phyloP scores from a whole-genome alignment of 139 green algal genomes.

The Asterochloris sp. region DNA sequence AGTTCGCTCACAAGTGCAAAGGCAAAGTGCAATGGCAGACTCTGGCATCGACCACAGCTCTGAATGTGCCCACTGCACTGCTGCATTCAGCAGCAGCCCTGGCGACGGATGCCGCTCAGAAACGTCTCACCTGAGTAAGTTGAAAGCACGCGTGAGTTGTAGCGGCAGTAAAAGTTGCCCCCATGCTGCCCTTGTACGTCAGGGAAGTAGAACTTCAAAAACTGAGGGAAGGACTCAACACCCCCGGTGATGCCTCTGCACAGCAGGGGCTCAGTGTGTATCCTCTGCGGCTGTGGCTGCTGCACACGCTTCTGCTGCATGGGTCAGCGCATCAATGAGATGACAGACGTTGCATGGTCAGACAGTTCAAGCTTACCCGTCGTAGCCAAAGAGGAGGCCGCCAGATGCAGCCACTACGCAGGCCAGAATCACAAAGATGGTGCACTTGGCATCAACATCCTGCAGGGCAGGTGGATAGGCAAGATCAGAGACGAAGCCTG shows the following conservation, averaged over 20 bases:
- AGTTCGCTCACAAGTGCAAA: not conserved
- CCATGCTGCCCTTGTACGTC: not conserved
- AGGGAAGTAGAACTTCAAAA: slow-evolving; percentile 1
- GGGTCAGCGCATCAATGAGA: too few relatives aligned
- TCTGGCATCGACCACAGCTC: not conserved
- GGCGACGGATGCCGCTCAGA: not conserved
- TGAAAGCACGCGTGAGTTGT: slow-evolving; percentile 3
- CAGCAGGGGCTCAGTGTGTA: too few relatives aligned
- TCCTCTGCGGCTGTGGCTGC: too few relatives aligned
- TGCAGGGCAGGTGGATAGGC: too few relatives aligned
- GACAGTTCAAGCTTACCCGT: not conserved
- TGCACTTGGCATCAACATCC: slow-evolving; percentile 18
- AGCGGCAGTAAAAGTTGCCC: slow-evolving; percentile 16
- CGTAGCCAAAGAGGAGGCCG: slow-evolving; percentile 19
- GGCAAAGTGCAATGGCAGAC: not conserved
- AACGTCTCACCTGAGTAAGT: not conserved
- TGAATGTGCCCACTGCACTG: not conserved
- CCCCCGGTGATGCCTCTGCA: not conserved
- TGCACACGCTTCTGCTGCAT: too few relatives aligned
- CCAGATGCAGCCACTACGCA: slow-evolving; percentile 16
- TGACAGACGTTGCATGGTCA: too few relatives aligned
- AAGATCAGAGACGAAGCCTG: too few relatives aligned
- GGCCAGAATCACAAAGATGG: slow-evolving; percentile 15
- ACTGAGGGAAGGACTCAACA: slow-evolving; percentile 9
- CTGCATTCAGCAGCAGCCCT: not conserved